A percentile compares a stretch with the other conserved stretches of the same genome.
phyloP scores from a whole-genome alignment of 164 flowering plant genomes.

The Protea cynaroides region DNA sequence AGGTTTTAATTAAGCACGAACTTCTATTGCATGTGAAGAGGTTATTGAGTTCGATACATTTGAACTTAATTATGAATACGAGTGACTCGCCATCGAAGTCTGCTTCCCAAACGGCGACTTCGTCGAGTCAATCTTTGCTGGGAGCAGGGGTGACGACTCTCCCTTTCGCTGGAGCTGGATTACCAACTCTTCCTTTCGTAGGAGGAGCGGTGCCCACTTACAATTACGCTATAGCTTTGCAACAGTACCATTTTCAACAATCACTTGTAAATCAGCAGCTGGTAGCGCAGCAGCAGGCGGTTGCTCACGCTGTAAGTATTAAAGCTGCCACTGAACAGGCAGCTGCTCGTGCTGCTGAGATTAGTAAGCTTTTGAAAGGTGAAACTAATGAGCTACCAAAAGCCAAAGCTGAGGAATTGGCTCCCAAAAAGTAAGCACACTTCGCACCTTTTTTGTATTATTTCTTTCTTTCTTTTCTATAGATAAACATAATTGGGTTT shows the following conservation, averaged over 20 bases:
- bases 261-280: conserved; percentile 14
- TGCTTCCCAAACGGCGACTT: conserved; percentile 10
- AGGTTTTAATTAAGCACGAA: neutral
- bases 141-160: conserved; percentile 1
- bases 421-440: conserved; percentile 3
- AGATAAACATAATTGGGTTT: too few relatives aligned
- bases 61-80: conserved; percentile 6
- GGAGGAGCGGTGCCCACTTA: conserved; percentile 6
- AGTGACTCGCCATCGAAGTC: conserved; percentile 3
- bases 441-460: too few relatives aligned
- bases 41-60: neutral
- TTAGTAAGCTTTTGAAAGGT: conserved; percentile 18
- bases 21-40: neutral
- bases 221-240: conserved; percentile 20
- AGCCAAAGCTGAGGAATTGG: conserved; percentile 6
- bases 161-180: neutral
- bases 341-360: conserved; percentile 24
- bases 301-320: conserved; percentile 17
- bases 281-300: conserved; percentile 20
- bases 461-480: too few relatives aligned
- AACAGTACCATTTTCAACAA: conserved; percentile 25
- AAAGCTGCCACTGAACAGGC: conserved; percentile 21
- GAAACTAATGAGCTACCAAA: conserved; percentile 6
- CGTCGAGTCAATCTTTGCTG: conserved; percentile 1
- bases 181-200: neutral